Base-by-base conservation (phyloP, 768 basidiomycete genomes). In the Lentinula lateritia region DNA sequence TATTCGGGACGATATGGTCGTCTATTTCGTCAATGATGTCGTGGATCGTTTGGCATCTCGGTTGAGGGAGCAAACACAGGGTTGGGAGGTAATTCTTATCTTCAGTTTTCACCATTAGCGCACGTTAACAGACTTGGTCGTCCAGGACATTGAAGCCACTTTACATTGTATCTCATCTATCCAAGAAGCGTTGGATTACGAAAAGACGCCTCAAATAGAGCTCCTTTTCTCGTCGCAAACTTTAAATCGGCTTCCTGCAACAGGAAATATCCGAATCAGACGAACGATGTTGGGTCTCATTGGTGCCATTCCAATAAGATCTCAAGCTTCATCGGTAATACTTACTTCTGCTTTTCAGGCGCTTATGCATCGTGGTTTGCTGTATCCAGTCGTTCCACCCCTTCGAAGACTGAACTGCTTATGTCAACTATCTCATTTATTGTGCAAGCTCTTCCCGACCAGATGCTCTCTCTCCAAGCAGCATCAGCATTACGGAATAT, bases 141-240 rank as follows among this genome's bases (percentile, higher is more conserved):
- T 55, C 0, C 64, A 96, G 92, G 88, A 92, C 62, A 82, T 94
- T 42, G 95, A 98, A 73, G 90, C 90, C 2, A 88, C 88, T 0
- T 71, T 98, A 6, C 92, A 95, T 68, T 95, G 92, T 68, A 80
- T 96, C 42, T 87, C 88, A 76, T 89, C 89, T 6, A 80, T 94
- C 8, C 92, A 95, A 67, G 95, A 98, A 77, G 93, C 93, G 0
- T 79, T 95, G 32, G 81, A 83, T 62, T 71, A 82, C 58, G 80
- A 81, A 48, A 77, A 76, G 39, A 72, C 74, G 5, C 87, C 74
- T 0, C 80, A 86, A 52, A 76, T 94, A 3, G 71, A 76, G 23
- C 80, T 82, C 9, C 65, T 98, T 13, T 95, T 95, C 69, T 84
- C 85, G n/a, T 76, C 84, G 0, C 83, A 86, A 6, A 78, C 95